Evolutionary conservation across 2,329 filamentous ascomycete species (phyloP), one percentile per base, ranked within the genome.

Genomic region (Pseudogymnoascus sp.): DNA sequence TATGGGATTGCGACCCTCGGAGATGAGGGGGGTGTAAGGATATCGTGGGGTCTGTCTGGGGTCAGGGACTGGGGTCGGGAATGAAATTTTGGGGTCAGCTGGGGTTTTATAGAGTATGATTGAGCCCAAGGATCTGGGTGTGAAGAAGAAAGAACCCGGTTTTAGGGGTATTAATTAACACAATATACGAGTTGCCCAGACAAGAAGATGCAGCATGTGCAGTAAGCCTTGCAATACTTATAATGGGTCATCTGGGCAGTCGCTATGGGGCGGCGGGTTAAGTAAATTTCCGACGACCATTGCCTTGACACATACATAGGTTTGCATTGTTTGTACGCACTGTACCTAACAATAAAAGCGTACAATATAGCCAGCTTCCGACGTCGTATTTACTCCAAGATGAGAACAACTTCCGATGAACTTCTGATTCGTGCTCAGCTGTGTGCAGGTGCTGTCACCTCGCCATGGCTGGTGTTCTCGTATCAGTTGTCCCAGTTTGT

Each of bases 11-110:
- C n/a, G 5, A 56, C 7, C 28, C 16, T 56, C 50, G 28, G 50
- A 56, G 50, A 56, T 56, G 50, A 56, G n/a, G 28, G 50, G n/a
- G 25, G 46, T 50, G 46, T 53, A 31, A n/a, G 46, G 46, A 31
- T 53, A 14, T 34, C 25, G 46, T 34, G 46, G 46, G 25, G 5
- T 28, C n/a, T 56, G 25, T 6, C 25, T 56, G 46, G 46, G 46
- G n/a, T 18, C n/a, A 34, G 25, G n/a, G 25, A 10, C 8, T 56
- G n/a, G 25, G 46, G 25, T 18, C 25, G 5, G 2, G 8, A 56
- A 56, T 34, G 25, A 34, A 34, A 56, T 31, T 56, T 56, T 16
- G 28, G 28, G 4, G 25, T 28, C 46, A 34, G 3, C 25, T 34
- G 25, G 25, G 46, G 10, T 56, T 7, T 34, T 18, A 31, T 56